A percentile compares a stretch with the other conserved stretches of the same genome.
phyloP scores from a whole-genome alignment of 805 yeast species.

The Allodekkera sacchari region DNA sequence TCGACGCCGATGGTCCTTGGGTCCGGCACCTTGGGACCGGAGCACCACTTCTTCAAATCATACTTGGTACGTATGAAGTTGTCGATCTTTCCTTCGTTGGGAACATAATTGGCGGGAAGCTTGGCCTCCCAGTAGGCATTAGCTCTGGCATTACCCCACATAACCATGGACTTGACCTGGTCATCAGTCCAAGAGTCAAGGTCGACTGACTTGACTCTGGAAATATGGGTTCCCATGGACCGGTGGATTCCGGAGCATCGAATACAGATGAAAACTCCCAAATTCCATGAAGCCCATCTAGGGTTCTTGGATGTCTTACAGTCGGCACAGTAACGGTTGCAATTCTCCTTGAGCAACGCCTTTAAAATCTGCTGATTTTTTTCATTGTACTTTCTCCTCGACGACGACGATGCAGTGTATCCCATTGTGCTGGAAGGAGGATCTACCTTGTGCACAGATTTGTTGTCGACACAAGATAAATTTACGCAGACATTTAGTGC shows the following conservation, averaged over 20 bases:
- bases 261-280: slow-evolving; percentile 89
- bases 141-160: slow-evolving; percentile 80
- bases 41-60: slow-evolving; percentile 80
- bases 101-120: slow-evolving; percentile 61
- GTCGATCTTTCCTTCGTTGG: slow-evolving; percentile 78
- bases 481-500: not conserved
- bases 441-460: not conserved
- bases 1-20: slow-evolving; percentile 33
- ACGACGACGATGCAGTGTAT: slow-evolving; percentile 1
- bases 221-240: slow-evolving; percentile 91
- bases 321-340: slow-evolving; percentile 80
- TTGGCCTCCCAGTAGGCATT: slow-evolving; percentile 80
- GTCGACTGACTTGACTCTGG: slow-evolving; percentile 88
- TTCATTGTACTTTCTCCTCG: slow-evolving; percentile 20
- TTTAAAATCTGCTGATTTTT: slow-evolving; percentile 64
- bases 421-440: not conserved
- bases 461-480: not conserved
- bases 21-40: slow-evolving; percentile 48
- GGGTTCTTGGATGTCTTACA: slow-evolving; percentile 84
- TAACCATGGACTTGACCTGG: slow-evolving; percentile 71
- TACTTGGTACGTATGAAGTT: slow-evolving; percentile 90
- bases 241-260: slow-evolving; percentile 95
- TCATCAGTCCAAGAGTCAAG: slow-evolving; percentile 95
- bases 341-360: slow-evolving; percentile 66
- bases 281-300: slow-evolving; percentile 95